Conservation (phyloP, 2,329 filamentous ascomycete species). For the Beauveria pseudobassiana region DNA sequence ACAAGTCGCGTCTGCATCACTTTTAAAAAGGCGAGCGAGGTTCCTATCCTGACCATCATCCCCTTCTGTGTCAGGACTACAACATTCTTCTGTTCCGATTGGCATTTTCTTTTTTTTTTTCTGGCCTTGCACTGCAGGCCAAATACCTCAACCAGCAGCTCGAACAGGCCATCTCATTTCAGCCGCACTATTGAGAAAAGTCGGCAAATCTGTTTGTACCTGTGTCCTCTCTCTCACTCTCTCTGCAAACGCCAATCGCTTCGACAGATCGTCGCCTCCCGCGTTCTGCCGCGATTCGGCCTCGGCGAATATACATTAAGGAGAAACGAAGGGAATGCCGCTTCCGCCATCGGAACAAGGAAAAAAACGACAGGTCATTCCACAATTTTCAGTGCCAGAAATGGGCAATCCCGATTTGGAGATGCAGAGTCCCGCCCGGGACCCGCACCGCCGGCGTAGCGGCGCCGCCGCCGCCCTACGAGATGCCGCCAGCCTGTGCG, state of each 20-base stretch:
- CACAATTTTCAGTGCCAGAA: background rate
- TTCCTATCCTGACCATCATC: no score
- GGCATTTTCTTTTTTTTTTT: no score
- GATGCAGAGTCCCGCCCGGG: background rate
- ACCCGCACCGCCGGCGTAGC: background rate
- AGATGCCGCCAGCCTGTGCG: constrained; percentile 11
- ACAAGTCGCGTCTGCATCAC: no score
- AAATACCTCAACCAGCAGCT: no score
- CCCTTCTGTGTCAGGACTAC: no score
- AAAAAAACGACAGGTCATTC: background rate
- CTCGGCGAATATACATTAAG: background rate
- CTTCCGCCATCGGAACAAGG: background rate
- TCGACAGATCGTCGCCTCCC: no score
- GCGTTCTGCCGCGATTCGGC: background rate
- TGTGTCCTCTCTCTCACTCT: background rate
- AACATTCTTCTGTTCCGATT: no score
- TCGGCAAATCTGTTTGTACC: no score
- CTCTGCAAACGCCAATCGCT: background rate
- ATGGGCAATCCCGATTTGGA: constrained; percentile 7
- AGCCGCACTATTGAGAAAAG: no score
- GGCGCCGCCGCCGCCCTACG: background rate
- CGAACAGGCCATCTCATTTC: no score
- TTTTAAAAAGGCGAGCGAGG: no score
- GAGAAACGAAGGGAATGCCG: background rate
- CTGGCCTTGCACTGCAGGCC: no score